These are phyloP conservation scores for Coemansia biformis DNA, from an alignment of 192 early-diverging fungal genomes.

Conservation along the genomic window DNA sequence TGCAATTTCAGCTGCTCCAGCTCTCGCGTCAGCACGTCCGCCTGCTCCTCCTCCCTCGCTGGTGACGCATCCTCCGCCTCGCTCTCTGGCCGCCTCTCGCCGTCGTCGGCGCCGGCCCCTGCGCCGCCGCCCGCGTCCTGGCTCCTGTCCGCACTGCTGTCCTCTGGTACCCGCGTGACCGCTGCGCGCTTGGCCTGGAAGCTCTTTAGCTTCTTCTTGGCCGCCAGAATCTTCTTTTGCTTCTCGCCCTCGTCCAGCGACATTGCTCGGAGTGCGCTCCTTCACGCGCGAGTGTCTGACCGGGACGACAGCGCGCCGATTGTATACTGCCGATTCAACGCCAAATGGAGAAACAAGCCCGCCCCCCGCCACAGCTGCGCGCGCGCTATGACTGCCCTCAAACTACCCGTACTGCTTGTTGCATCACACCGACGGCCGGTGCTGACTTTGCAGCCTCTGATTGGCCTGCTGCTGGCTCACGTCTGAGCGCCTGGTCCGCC, in stretches of 20 bases:
- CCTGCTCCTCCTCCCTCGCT: constrained; percentile 11
- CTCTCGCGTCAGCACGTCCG: constrained; percentile 29
- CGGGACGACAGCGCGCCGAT: too few relatives aligned
- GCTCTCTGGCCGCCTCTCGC: neutral
- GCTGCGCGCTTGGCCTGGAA: constrained; percentile 47
- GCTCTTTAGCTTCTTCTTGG: constrained; percentile 48
- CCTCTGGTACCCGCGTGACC: too few relatives aligned
- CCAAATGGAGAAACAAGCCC: neutral
- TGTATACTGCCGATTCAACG: neutral
- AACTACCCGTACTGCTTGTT: too few relatives aligned
- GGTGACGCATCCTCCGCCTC: neutral
- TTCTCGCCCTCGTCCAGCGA: constrained; percentile 33
- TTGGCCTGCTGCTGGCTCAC: neutral
- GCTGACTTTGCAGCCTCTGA: constrained; percentile 9
- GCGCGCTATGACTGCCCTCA: neutral
- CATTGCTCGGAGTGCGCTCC: neutral
- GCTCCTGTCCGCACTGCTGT: too few relatives aligned
- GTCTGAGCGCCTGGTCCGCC: too few relatives aligned
- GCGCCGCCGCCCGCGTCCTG: constrained; percentile 18
- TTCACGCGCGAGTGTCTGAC: too few relatives aligned
- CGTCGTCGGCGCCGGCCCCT: neutral
- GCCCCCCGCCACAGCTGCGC: too few relatives aligned
- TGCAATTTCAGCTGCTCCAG: constrained; percentile 33
- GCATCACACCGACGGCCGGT: too few relatives aligned
- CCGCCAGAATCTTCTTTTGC: constrained; percentile 43